Base-by-base conservation (phyloP, 441 rosid species). In the Metrosideros polymorpha region DNA sequence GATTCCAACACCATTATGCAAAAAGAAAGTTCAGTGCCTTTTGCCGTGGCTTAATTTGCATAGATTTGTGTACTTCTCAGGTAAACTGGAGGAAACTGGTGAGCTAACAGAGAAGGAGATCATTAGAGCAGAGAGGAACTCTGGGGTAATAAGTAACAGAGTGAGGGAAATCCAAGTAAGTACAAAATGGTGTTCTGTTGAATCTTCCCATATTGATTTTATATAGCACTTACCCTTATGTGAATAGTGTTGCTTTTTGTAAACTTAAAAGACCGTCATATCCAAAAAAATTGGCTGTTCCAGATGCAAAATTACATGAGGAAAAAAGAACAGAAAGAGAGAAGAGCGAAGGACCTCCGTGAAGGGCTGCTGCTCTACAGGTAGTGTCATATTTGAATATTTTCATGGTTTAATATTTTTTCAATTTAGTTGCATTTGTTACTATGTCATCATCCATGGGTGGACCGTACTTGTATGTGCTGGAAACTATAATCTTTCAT, bases 41-140 rank as follows among this genome's bases (percentile, higher is more conserved):
- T 29, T 32, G 32, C 59, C 9, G 7, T 82, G 5, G 14, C 18
- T 63, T 66, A 85, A 43, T 50, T 15, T 87, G 84, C 76, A 63
- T 24, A 14, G 25, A 27, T 66, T 77, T n/a, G 9, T 84, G 83
- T 45, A 49, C 86, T 89, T 91, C n/a, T 82, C 87, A 95, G 99
- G 99, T 87, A 94, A 92, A 71, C 84, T 84, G 53, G 98, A 96
- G 35, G 90, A 92, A 29, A 39, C 88, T 19, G 97, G 99, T 53
- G 99, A 95, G 85, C 56, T 96, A 84, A 91, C 99, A 9, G 98
- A 96, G 89, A 97, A 95, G 90, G 98, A 97, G 88, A 95, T 97
- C 27, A 97, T 97, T 45, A 95, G 97, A 90, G 96, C 97, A 39
- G 99, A 97, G 92, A 95, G 99, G 92, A 96, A 97, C 82, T 92